Evolutionary conservation across 345 rosid genomes (phyloP), one percentile per base, ranked within the genome.

Genomic region (Brassica incana): DNA sequence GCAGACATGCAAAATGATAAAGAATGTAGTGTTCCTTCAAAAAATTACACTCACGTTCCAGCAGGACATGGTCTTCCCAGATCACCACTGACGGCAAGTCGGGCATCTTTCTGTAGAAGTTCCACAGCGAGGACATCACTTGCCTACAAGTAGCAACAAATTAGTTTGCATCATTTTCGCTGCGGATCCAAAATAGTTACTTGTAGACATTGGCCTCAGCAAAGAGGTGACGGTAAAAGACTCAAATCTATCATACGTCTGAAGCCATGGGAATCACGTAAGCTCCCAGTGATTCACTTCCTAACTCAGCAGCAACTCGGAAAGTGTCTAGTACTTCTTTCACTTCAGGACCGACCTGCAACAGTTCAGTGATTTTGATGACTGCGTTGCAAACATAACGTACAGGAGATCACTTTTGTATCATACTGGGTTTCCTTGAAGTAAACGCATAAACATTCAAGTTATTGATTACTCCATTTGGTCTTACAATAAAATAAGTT

Each of bases 261-360:
- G 98, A 95, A 81, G 99, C 98, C 99, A 95, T 93, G 50, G 99
- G 91, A 72, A 95, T 95, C 81, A 95, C 94, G 78, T 95, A 95
- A 80, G 99, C 98, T 76, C 99, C 98, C 79, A 95, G 96, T n/a
- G 93, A 90, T 78, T 93, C 96, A 75, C 88, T 90, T 77, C 99
- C 98, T 54, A 90, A 85, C 84, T 95, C 99, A 63, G 99, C 98
- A 81, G 97, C 98, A 35, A 91, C 98, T 23, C 85, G 94, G 78
- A 95, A 95, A 38, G 97, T 90, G 78, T 95, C 94, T 18, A 18
- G 18, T 18, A 18, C 18, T 18, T 18, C 18, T 18, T 18, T 18
- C 18, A 18, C 18, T 18, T 95, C 99, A 63, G 89, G 84, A 67
- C 89, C 76, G 74, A 95, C 98, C 97, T 95, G 87, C 67, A 77